Evolutionary conservation across 148 eudicot genomes (phyloP).

Genomic region (Chenopodium suecicum): DNA sequence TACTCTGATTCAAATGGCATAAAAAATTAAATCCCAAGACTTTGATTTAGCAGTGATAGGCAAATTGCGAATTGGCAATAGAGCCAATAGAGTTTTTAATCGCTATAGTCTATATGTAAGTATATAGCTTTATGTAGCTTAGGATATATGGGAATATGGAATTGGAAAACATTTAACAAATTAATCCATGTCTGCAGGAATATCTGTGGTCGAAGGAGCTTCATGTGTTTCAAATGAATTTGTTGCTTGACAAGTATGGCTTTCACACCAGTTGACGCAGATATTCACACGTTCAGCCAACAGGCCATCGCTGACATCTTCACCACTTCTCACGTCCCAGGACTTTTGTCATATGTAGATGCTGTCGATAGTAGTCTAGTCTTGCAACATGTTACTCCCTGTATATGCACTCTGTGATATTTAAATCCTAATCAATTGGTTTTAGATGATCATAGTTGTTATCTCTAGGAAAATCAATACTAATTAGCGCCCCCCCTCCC

Average conservation of each 20-base stretch:
- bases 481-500: not conserved
- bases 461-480: constrained; percentile 1
- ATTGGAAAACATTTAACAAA: not conserved
- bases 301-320: not conserved
- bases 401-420: constrained; percentile 26
- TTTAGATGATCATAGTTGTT: constrained; percentile 7
- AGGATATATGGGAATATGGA: too few species aligned
- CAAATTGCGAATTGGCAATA: too few species aligned
- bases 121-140: too few species aligned
- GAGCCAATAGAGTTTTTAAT: too few species aligned
- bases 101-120: too few species aligned
- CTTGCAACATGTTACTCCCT: constrained; percentile 17
- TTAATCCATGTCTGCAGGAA: constrained; percentile 38
- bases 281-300: not conserved
- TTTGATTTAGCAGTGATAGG: too few species aligned
- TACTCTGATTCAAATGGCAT: too few species aligned
- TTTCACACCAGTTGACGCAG: not conserved
- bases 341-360: constrained; percentile 9
- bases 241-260: not conserved
- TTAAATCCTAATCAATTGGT: constrained; percentile 17
- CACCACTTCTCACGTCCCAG: not conserved
- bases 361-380: constrained; percentile 20
- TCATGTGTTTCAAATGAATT: constrained; percentile 42
- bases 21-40: too few species aligned
- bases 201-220: constrained; percentile 37